Conservation (phyloP, 306 rosid genomes). For the Arachis stenosperma region DNA sequence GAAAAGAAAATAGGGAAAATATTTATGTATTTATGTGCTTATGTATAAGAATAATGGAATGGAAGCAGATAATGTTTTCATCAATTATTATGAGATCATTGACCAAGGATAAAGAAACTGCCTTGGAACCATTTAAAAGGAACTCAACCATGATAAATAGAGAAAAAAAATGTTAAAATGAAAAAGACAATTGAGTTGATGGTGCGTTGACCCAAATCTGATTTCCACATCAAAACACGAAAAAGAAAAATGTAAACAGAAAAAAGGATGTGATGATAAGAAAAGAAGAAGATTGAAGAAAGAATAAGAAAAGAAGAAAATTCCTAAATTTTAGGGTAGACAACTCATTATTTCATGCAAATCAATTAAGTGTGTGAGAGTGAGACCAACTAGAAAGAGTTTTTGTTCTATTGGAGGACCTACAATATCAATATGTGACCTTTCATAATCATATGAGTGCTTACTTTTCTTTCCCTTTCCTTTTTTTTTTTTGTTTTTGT, state of each 20-base stretch:
- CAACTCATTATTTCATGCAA: conserved; percentile 49
- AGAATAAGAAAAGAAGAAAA: conserved; percentile 43
- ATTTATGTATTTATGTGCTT: background rate
- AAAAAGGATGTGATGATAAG: conserved; percentile 31
- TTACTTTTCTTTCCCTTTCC: conserved; percentile 43
- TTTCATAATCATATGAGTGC: conserved; percentile 68
- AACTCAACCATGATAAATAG: background rate
- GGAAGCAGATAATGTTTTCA: background rate
- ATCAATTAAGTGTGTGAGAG: background rate
- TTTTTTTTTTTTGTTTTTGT: conserved; percentile 26
- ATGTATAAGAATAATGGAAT: background rate
- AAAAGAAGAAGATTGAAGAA: conserved; percentile 1
- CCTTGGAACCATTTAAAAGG: conserved; percentile 4
- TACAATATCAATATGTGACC: conserved; percentile 45
- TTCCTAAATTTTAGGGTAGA: conserved; percentile 43
- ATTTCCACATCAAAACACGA: background rate
- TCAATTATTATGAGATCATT: conserved; percentile 33
- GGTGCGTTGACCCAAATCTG: conserved; percentile 58
- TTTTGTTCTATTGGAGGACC: conserved; percentile 55
- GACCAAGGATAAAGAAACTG: conserved; percentile 21
- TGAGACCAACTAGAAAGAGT: conserved; percentile 41
- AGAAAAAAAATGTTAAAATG: conserved; percentile 20
- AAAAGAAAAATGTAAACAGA: background rate
- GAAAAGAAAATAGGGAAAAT: no score
- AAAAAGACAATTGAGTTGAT: conserved; percentile 47